Percentiles rank a stretch among this genome's conserved stretches.
These are phyloP conservation scores for Scutellospora calospora DNA, from an alignment of 371 early-diverging fungal species.

Conservation along the genomic window DNA sequence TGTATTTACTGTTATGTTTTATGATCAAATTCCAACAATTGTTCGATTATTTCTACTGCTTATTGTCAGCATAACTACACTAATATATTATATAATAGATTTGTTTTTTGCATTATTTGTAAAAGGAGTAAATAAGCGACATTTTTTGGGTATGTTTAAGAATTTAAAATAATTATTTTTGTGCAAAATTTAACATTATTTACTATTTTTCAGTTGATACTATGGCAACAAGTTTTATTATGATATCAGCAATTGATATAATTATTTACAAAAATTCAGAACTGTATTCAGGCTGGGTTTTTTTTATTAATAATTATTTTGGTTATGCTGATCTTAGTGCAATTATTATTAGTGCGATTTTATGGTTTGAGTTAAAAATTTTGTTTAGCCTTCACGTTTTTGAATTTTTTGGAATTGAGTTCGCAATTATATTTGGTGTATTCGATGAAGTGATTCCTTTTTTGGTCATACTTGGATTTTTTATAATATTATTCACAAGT, in stretches of 20 bases:
- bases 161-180: not conserved
- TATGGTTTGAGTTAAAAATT: not conserved
- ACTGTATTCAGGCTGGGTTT: not conserved
- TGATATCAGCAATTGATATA: not conserved
- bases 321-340: no score
- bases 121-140: not conserved
- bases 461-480: not conserved
- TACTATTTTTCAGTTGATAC: not conserved
- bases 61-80: not conserved
- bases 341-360: no score
- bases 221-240: not conserved
- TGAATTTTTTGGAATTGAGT: slow-evolving; percentile 13
- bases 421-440: slow-evolving; percentile 17
- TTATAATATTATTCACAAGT: not conserved
- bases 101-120: no score
- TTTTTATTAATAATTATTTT: no score
- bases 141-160: not conserved
- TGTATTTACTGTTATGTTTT: not conserved
- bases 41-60: not conserved
- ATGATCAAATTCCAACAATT: not conserved
- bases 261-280: no score
- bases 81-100: not conserved
- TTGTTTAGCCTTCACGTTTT: not conserved
- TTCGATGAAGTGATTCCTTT: not conserved
- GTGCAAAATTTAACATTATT: not conserved